Evolutionary conservation across 176 grass and related monocot species (phyloP).

Genomic region (Phyllostachys edulis): DNA sequence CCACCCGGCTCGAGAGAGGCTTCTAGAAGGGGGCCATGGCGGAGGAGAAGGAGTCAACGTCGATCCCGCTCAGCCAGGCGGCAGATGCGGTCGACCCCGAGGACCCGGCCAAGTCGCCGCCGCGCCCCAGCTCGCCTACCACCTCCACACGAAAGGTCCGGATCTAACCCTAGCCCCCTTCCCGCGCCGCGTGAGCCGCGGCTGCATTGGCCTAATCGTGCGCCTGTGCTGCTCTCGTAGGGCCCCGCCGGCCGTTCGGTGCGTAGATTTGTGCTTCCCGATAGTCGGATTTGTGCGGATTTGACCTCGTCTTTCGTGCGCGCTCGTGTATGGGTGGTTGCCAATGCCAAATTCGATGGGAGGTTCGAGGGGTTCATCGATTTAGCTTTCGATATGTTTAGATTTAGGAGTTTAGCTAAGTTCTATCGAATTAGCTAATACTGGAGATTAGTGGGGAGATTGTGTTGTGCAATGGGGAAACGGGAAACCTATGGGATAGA

Average conservation of each 20-base stretch:
- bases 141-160: slow-evolving; percentile 92
- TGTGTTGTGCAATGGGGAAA: not conserved
- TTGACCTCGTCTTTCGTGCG: not conserved
- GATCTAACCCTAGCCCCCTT: slow-evolving; percentile 19
- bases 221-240: not conserved
- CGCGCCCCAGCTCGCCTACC: slow-evolving; percentile 69
- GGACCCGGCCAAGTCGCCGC: slow-evolving; percentile 81
- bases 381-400: not conserved
- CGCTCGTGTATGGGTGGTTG: not conserved
- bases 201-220: not conserved
- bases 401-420: not conserved
- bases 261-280: not conserved
- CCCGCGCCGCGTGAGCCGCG: not conserved
- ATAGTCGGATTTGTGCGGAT: not conserved
- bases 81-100: slow-evolving; percentile 70
- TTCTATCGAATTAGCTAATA: not conserved
- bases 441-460: not conserved
- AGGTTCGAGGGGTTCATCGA: not conserved
- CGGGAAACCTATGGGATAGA: not conserved
- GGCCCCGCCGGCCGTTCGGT: not conserved
- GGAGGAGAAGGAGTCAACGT: slow-evolving; percentile 87
- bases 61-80: slow-evolving; percentile 80
- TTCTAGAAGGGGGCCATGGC: slow-evolving; percentile 52
- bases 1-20: not conserved
- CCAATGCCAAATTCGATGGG: not conserved